A percentile compares a stretch with the other conserved stretches of the same genome.
Conservation (phyloP, 352 stramenopile genomes). For the Phytophthora palmivora region DNA sequence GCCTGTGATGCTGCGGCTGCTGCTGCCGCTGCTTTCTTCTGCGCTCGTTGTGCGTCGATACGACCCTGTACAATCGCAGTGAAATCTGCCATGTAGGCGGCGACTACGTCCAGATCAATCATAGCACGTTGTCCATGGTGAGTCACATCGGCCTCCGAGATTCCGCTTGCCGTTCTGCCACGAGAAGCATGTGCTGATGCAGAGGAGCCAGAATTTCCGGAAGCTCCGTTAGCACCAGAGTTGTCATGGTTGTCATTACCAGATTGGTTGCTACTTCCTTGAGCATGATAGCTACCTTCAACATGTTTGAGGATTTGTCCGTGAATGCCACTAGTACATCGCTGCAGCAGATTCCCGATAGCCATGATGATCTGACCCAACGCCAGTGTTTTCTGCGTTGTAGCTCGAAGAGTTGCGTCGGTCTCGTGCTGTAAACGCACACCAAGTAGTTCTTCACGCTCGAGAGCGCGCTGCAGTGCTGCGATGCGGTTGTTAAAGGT, state of each 20-base stretch:
- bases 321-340: constrained; percentile 86
- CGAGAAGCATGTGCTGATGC: constrained; percentile 3
- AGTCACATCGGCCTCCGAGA: constrained; percentile 86
- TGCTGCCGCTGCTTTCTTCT: constrained; percentile 66
- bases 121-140: constrained; percentile 89
- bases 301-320: constrained; percentile 91
- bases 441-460: constrained; percentile 70
- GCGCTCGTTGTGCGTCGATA: constrained; percentile 72
- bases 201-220: constrained; percentile 12
- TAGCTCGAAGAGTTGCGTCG: constrained; percentile 87
- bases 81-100: constrained; percentile 95
- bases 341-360: constrained; percentile 84
- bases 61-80: constrained; percentile 79
- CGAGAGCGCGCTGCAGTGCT: constrained; percentile 81
- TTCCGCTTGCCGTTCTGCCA: constrained; percentile 41
- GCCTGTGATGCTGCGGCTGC: constrained; percentile 29
- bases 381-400: constrained; percentile 91
- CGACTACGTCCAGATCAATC: constrained; percentile 92
- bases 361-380: constrained; percentile 92
- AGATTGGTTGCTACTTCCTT: constrained; percentile 27
- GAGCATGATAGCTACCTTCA: constrained; percentile 48
- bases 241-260: constrained; percentile 21
- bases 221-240: constrained; percentile 10
- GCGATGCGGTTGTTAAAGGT: constrained; percentile 93
- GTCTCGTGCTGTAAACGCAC: constrained; percentile 89